These are phyloP conservation scores for Spizellomyces punctatus DNA, from an alignment of 192 early-diverging fungal species.

Conservation along the genomic window DNA sequence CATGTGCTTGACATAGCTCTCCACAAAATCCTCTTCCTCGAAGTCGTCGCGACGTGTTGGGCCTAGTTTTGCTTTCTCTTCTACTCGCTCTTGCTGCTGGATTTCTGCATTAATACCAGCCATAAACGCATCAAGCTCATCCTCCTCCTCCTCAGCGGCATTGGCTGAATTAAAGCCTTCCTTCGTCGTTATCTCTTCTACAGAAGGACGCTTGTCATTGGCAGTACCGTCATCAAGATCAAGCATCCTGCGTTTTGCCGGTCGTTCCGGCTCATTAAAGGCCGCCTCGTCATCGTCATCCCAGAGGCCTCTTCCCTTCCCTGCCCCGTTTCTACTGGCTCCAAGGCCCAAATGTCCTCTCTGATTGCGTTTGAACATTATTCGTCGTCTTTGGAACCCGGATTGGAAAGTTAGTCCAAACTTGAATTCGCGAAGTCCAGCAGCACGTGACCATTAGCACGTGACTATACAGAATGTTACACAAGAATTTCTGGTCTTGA, in stretches of 20 bases:
- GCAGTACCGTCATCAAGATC: conserved; percentile 4
- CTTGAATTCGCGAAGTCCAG: too few species aligned
- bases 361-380: too few species aligned
- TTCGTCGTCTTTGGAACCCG: too few species aligned
- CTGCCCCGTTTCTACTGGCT: too few species aligned
- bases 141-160: conserved; percentile 35
- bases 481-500: too few species aligned
- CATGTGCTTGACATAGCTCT: conserved; percentile 76
- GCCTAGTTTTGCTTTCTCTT: conserved; percentile 5
- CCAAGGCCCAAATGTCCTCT: too few species aligned
- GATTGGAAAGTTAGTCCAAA: too few species aligned
- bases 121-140: conserved; percentile 88
- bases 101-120: conserved; percentile 62
- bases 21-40: conserved; percentile 77
- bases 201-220: background rate
- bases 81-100: conserved; percentile 47
- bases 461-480: too few species aligned
- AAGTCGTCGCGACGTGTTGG: conserved; percentile 54
- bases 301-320: background rate
- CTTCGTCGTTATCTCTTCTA: background rate
- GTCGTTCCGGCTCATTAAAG: conserved; percentile 1
- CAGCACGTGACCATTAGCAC: too few species aligned
- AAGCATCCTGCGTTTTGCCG: conserved; percentile 18
- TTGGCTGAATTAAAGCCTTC: background rate
- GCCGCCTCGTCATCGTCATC: conserved; percentile 27